phyloP scores from a whole-genome alignment of 345 rosid genomes.

The Noccaea bulbosa region DNA sequence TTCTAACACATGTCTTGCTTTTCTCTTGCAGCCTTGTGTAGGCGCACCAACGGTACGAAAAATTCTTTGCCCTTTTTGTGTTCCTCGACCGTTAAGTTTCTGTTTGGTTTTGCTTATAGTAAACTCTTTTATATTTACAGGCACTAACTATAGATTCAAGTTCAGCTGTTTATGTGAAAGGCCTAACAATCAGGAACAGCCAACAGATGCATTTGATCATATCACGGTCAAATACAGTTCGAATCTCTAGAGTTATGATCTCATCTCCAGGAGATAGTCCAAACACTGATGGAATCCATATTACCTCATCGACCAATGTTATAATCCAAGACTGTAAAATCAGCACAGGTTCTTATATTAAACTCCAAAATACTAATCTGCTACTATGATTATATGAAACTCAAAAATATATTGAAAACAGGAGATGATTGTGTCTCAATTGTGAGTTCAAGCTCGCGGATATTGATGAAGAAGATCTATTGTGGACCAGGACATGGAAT shows the following conservation, averaged over 20 bases:
- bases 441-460: slow-evolving; percentile 72
- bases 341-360: slow-evolving; percentile 75
- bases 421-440: slow-evolving; percentile 97
- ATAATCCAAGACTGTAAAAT: slow-evolving; percentile 84
- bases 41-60: slow-evolving; percentile 80
- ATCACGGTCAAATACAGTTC: slow-evolving; percentile 63
- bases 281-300: slow-evolving; percentile 95
- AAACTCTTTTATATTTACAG: slow-evolving; percentile 50
- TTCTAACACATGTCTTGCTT: slow-evolving; percentile 34
- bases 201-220: slow-evolving; percentile 95
- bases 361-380: background rate
- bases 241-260: slow-evolving; percentile 65
- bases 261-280: slow-evolving; percentile 93
- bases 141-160: slow-evolving; percentile 94
- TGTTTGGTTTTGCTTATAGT: background rate
- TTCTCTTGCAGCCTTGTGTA: slow-evolving; percentile 79
- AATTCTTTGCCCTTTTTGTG: slow-evolving; percentile 27
- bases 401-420: slow-evolving; percentile 43
- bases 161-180: slow-evolving; percentile 69
- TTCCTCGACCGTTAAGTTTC: slow-evolving; percentile 9
- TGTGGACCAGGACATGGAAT: slow-evolving; percentile 99
- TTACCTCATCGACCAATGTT: slow-evolving; percentile 77
- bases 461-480: slow-evolving; percentile 82
- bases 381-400: background rate
- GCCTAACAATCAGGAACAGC: slow-evolving; percentile 85